Conservation (phyloP, 495 filamentous ascomycete genomes). For the Annulohypoxylon maeteangense region DNA sequence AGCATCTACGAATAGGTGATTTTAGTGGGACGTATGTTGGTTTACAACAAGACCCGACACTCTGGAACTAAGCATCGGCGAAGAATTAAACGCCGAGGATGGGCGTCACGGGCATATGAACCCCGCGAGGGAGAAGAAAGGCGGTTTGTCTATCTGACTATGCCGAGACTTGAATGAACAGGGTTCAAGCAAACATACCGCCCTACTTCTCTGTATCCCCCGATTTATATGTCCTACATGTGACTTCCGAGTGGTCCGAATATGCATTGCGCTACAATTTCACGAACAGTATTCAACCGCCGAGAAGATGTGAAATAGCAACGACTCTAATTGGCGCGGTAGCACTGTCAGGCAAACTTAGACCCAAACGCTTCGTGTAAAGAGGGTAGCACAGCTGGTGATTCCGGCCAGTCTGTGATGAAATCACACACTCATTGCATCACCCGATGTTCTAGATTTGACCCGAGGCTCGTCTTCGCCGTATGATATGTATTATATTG, state of each 20-base stretch:
- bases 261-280: background rate
- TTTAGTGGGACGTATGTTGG: slow-evolving; percentile 23
- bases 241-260: slow-evolving; percentile 37
- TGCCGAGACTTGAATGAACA: slow-evolving; percentile 22
- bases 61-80: slow-evolving; percentile 24
- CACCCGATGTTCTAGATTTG: background rate
- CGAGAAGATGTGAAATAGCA: slow-evolving; percentile 1
- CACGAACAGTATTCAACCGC: background rate
- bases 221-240: slow-evolving; percentile 26
- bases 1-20: slow-evolving; percentile 11
- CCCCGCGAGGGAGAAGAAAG: slow-evolving; percentile 10
- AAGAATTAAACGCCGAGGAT: slow-evolving; percentile 13
- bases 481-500: slow-evolving; percentile 5
- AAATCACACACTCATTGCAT: slow-evolving; percentile 16
- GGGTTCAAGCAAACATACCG: slow-evolving; percentile 38
- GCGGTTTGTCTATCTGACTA: slow-evolving; percentile 26
- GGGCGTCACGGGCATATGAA: slow-evolving; percentile 17
- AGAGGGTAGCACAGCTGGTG: slow-evolving; percentile 30
- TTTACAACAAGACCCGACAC: slow-evolving; percentile 16
- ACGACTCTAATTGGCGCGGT: slow-evolving; percentile 27
- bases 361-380: slow-evolving; percentile 15
- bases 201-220: background rate
- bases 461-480: background rate
- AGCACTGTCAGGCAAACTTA: slow-evolving; percentile 32
- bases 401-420: slow-evolving; percentile 16